Evolutionary conservation across 2,329 filamentous ascomycete genomes (phyloP).

Genomic region (Botrytis pseudocinerea): DNA sequence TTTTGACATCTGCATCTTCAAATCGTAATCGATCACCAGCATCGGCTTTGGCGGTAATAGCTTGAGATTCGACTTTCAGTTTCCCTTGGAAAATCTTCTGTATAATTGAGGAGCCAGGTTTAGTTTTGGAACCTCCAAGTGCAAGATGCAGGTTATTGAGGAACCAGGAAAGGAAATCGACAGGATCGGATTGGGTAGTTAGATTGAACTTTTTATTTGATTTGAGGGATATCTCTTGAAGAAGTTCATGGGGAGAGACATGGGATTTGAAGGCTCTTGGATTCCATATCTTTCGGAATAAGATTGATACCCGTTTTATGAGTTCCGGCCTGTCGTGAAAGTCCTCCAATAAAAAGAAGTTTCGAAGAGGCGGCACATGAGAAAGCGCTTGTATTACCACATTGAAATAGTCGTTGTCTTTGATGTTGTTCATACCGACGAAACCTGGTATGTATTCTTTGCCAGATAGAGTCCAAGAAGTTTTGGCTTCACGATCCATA

Average conservation of each 20-base stretch:
- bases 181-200: conserved; percentile 88
- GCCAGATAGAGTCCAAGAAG: conserved; percentile 75
- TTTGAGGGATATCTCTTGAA: conserved; percentile 88
- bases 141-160: conserved; percentile 92
- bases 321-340: conserved; percentile 75
- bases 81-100: conserved; percentile 93
- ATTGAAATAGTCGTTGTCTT: conserved; percentile 98
- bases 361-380: conserved; percentile 85
- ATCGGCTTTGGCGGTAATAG: conserved; percentile 88
- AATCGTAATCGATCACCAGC: conserved; percentile 85
- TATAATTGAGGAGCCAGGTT: conserved; percentile 80
- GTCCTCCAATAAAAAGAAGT: conserved; percentile 87
- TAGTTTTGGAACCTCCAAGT: conserved; percentile 85
- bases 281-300: conserved; percentile 98
- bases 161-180: conserved; percentile 97
- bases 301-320: conserved; percentile 80
- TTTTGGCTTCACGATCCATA: conserved; percentile 67
- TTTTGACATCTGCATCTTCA: conserved; percentile 82
- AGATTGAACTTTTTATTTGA: conserved; percentile 93
- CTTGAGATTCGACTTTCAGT: conserved; percentile 88
- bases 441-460: conserved; percentile 90
- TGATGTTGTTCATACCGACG: conserved; percentile 99
- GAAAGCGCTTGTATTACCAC: conserved; percentile 89
- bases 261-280: conserved; percentile 93
- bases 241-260: conserved; percentile 93